Base-by-base conservation (phyloP, 2,329 filamentous ascomycete genomes). In the Phaeomoniella chlamydospora region DNA sequence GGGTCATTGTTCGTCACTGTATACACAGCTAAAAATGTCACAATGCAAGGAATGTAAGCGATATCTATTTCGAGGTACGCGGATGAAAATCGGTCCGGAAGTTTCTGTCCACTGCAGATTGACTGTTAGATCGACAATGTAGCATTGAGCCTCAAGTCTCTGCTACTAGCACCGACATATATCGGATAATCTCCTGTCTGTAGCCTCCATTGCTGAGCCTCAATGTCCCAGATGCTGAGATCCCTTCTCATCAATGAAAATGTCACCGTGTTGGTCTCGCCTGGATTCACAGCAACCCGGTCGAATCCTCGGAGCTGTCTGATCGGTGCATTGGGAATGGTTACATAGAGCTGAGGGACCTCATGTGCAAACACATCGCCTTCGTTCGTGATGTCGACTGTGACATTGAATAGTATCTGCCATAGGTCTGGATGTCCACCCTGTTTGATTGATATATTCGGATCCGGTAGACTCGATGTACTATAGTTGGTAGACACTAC, bases 331-430 rank as follows among this genome's bases (percentile, higher is more conserved):
- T 26, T 6, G 9, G 22, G 22, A 51, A 65, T 55, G 4, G 46
- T 43, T n/a, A 74, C 50, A 47, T 76, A 76, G 1, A 77, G 53
- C 51, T 77, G 72, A 2, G 67, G 55, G 1, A 75, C 65, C 6
- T 64, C 59, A 2, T 62, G 61, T 16, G 68, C 71, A 15, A 53
- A 47, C 2, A 59, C 45, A 3, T 46, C 39, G 13, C 72, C 72
- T 0, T 63, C 67, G 55, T 77, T 77, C 22, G 51, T 55, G 4
- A 77, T 47, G 1, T 57, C 52, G 2, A 65, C 60, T 2, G 58
- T 56, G 9, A 71, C 60, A 29, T 52, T 65, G 41, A 58, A 61
- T 11, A 74, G 45, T 5, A 52, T 54, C 9, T 65, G 58, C 61
- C 65, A 74, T 14, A 75, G 60, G 14, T 66, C 65, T 2, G 61